Base-by-base conservation (phyloP, 2,329 filamentous ascomycete species). In the Teratosphaeria pseudoeucalypti region DNA sequence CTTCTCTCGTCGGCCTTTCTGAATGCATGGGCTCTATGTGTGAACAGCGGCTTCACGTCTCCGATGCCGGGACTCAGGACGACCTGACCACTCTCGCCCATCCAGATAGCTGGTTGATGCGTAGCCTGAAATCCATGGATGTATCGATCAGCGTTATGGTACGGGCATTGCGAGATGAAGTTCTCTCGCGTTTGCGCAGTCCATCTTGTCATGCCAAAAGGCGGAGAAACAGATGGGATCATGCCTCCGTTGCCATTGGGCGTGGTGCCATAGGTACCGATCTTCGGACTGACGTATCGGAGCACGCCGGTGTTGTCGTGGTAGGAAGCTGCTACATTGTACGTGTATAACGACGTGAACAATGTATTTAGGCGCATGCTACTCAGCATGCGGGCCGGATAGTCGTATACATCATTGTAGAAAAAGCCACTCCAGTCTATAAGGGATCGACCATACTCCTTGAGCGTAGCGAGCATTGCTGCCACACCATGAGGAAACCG, bases 31-130 rank as follows among this genome's bases (percentile, higher is more conserved):
- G 73, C 77, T 4, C 77, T 68, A 52, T 77, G 71, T 52, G 74
- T 67, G 61, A 80, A 80, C 7, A 74, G 62, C 0, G 69, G 60
- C 57, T 65, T 59, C 7, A 70, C 64, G 12, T 65, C 60, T 10
- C 72, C 71, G 52, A 76, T 67, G 0, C 77, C 76, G 0, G 77
- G 74, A 47, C 67, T 71, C 3, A 80, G 54, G 3, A 79, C 74
- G 1, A 77, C 70, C 64, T 79, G 77, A 6, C 78, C 78, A 11
- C 74, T 71, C 64, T 80, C 78, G 3, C 77, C 78, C 76, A 80
- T 80, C 78, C 78, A 79, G n/a, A 80, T 80, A 0, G 78, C 78
- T 0, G 78, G 78, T 62, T 80, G 78, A 58, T 80, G 78, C 0
- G 78, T 79, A 9, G 77, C 78, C 63, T 80, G 77, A 58, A 80